Evolutionary conservation across 805 yeast species (phyloP), one percentile per base, ranked within the genome.

Genomic region (Alloascoidea africana): DNA sequence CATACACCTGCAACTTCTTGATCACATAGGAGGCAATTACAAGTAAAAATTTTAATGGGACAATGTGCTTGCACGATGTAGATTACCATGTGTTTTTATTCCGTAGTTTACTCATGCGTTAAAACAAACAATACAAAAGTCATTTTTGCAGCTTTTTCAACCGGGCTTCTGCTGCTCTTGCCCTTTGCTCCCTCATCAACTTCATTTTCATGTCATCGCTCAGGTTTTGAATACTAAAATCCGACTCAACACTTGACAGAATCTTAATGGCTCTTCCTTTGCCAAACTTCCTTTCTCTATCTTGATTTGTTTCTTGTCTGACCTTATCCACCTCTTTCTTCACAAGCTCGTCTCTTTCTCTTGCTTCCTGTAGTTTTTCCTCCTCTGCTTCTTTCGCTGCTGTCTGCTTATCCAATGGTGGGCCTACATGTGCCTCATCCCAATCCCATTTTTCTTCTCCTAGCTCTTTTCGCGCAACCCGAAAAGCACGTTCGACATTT

Each of bases 91-190:
- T n/a, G n/a, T n/a, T n/a, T n/a, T n/a, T n/a, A n/a, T n/a, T n/a
- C n/a, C n/a, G n/a, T n/a, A n/a, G n/a, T n/a, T n/a, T n/a, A n/a
- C n/a, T n/a, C n/a, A n/a, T n/a, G n/a, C n/a, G n/a, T n/a, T n/a
- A n/a, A n/a, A n/a, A n/a, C n/a, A n/a, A n/a, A n/a, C n/a, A n/a
- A n/a, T n/a, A n/a, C n/a, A n/a, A n/a, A n/a, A n/a, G n/a, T n/a
- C n/a, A n/a, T n/a, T 23, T 23, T 23, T 23, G 30, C 46, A 36
- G 44, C 41, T 48, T 56, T 39, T 60, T 65, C 49, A 83, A 48
- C 46, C 98, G 66, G 0, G 89, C 94, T 54, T 91, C 97, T 0
- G 94, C 96, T 0, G 98, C 98, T 39, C 97, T 68, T 1, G 96
- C 96, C 39, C 97, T 66, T 50, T 87, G 87, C 49, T 91, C 98